Base-by-base conservation (phyloP, 2,329 filamentous ascomycete genomes). In the Exophiala bonariae region DNA sequence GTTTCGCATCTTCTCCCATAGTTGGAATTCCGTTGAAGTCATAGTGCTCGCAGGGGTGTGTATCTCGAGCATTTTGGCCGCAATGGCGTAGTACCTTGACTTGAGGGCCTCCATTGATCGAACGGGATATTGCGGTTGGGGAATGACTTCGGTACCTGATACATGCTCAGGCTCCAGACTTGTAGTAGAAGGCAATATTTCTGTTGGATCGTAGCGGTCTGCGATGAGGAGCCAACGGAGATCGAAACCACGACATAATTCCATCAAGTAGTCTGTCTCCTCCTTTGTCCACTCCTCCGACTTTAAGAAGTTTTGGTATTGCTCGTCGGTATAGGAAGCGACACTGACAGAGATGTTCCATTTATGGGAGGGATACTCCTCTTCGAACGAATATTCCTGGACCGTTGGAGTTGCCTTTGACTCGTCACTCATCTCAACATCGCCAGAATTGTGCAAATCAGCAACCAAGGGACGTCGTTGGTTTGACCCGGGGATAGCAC, bases 71-170 rank as follows among this genome's bases (percentile, higher is more conserved):
- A 93, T 85, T 61, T 83, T 87, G 7, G 87, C 86, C 2, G 87
- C 88, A 28, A 97, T 82, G 44, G 85, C 81, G 68, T 97, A 99
- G 70, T 95, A 97, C 43, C 93, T 81, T 13, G 85, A 80, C 67
- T 99, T 99, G 51, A 99, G 74, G 52, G 96, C 89, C 66, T 99
- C 93, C 76, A 96, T 83, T 1, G 82, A 84, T 33, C 93, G 82
- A 6, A 70, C 66, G 47, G 76, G 74, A 37, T 49, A 58, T 33
- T 34, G 35, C 28, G 36, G 46, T 35, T 33, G 56, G 49, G 44
- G 63, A 53, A 17, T 58, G 22, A 54, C 51, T 28, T 59, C 53
- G 18, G 45, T 39, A 32, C 46, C 41, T 22, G 19, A 28, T 13
- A 32, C 72, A 52, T 74, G 70, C 69, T 35, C 70, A 13, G 38